Evolutionary conservation across 2,329 filamentous ascomycete species (phyloP), one percentile per base, ranked within the genome.

Genomic region (Hypoxylon sp.): DNA sequence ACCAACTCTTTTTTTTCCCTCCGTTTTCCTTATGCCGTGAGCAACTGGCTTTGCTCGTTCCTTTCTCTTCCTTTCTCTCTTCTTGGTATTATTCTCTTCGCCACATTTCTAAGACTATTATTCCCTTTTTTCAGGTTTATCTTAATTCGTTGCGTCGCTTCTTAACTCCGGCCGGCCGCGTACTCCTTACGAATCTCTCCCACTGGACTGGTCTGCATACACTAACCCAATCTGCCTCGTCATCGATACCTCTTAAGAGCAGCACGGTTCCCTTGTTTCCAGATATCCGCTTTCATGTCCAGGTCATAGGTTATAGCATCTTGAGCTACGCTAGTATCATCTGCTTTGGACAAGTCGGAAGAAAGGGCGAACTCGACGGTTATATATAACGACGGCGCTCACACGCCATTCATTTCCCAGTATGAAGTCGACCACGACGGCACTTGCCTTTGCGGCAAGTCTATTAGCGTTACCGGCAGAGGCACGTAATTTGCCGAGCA

Each of bases 161-260:
- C 49, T 58, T 59, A 62, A 58, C 55, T 58, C 62, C 48, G 57
- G 57, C 54, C 29, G 61, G 65, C 63, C 65, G 38, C 65, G 64
- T 60, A 68, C 52, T 50, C 66, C 58, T 68, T 56, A 69, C 67
- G 65, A 68, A 67, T 66, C 62, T 55, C 52, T 66, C 59, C 65
- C 63, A 59, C 62, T 31, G 56, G 47, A 46, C 60, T 60, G 63
- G 58, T n/a, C n/a, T n/a, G n/a, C n/a, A n/a, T n/a, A 53, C 51
- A 62, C 56, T 61, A 48, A 18, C 26, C 40, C 61, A 41, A 41
- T 53, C 42, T 51, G n/a, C n/a, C n/a, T n/a, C n/a, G n/a, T n/a
- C n/a, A n/a, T n/a, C n/a, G n/a, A n/a, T n/a, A n/a, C n/a, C n/a
- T n/a, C n/a, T n/a, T 41, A 58, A 45, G 48, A 35, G 45, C 31